phyloP scores from a whole-genome alignment of 495 filamentous ascomycete species.

The Aspergillus steynii region DNA sequence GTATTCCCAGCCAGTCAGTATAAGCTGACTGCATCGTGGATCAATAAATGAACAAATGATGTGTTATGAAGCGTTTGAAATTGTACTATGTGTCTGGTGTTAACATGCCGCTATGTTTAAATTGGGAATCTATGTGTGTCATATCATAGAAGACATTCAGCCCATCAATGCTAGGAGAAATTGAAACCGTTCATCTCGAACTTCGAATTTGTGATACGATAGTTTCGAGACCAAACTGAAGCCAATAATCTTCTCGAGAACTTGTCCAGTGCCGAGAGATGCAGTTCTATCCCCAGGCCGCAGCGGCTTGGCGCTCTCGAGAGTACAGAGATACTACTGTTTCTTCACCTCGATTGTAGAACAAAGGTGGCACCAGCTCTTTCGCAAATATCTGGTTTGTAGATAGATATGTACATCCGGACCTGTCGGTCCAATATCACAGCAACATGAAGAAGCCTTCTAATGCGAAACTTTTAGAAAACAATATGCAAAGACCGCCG shows the following conservation, averaged over 20 bases:
- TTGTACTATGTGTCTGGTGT: background rate
- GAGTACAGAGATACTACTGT: too few relatives aligned
- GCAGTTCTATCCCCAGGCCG: too few relatives aligned
- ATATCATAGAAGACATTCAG: too few relatives aligned
- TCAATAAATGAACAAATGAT: background rate
- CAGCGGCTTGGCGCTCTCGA: too few relatives aligned
- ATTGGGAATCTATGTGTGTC: background rate
- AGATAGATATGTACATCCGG: slow-evolving; percentile 1
- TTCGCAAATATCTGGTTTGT: background rate
- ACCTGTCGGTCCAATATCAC: background rate
- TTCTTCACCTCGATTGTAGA: background rate
- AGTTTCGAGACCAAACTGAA: too few relatives aligned
- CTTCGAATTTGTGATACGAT: too few relatives aligned
- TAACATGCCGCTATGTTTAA: background rate
- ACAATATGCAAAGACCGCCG: slow-evolving; percentile 21
- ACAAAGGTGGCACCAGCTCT: background rate
- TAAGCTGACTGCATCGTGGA: background rate
- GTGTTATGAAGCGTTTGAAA: background rate
- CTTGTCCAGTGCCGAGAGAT: too few relatives aligned
- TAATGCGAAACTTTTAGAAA: slow-evolving; percentile 11
- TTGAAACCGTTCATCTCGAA: too few relatives aligned
- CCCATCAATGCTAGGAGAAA: too few relatives aligned
- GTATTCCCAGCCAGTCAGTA: background rate
- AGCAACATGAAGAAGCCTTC: background rate
- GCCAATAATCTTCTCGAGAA: too few relatives aligned